These are phyloP conservation scores for Umbelopsis sp. DNA, from an alignment of 192 early-diverging fungal genomes.

Conservation along the genomic window DNA sequence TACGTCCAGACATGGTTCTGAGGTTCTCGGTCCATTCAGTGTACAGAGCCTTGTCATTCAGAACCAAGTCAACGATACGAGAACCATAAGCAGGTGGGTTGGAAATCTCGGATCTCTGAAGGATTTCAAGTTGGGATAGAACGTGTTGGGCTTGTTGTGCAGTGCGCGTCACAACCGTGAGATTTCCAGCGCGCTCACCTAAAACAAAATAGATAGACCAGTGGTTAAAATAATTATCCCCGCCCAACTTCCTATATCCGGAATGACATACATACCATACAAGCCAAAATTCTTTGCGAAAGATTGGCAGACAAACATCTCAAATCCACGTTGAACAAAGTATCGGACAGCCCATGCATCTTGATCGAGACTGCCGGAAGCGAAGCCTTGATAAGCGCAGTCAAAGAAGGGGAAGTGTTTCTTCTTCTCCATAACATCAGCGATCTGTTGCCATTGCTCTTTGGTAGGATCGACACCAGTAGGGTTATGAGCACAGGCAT, in stretches of 20 bases:
- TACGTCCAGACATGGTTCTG: slow-evolving; percentile 85
- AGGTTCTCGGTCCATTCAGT: slow-evolving; percentile 81
- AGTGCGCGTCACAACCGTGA: slow-evolving; percentile 72
- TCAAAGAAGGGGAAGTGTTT: slow-evolving; percentile 95
- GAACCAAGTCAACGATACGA: slow-evolving; percentile 79
- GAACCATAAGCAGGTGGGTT: slow-evolving; percentile 92
- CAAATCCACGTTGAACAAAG: slow-evolving; percentile 91
- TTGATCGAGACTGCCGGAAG: slow-evolving; percentile 85
- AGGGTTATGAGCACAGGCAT: slow-evolving; percentile 99
- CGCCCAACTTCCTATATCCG: too few species aligned
- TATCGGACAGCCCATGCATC: slow-evolving; percentile 94
- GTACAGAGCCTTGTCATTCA: slow-evolving; percentile 82
- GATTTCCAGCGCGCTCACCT: slow-evolving; percentile 87
- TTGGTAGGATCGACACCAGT: slow-evolving; percentile 97
- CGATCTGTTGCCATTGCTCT: slow-evolving; percentile 93
- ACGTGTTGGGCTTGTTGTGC: slow-evolving; percentile 58
- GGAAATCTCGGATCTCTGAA: slow-evolving; percentile 86
- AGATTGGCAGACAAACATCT: slow-evolving; percentile 89
- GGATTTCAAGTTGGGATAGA: slow-evolving; percentile 81
- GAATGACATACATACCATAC: slow-evolving; percentile 61
- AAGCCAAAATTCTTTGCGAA: slow-evolving; percentile 99
- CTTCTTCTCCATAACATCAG: slow-evolving; percentile 70
- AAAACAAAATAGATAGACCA: slow-evolving; percentile 8
- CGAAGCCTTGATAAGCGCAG: slow-evolving; percentile 99
- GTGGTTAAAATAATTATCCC: neutral